Evolutionary conservation across 805 yeast genomes (phyloP), one percentile per base, ranked within the genome.

Genomic region (Sungouiella thailandica): DNA sequence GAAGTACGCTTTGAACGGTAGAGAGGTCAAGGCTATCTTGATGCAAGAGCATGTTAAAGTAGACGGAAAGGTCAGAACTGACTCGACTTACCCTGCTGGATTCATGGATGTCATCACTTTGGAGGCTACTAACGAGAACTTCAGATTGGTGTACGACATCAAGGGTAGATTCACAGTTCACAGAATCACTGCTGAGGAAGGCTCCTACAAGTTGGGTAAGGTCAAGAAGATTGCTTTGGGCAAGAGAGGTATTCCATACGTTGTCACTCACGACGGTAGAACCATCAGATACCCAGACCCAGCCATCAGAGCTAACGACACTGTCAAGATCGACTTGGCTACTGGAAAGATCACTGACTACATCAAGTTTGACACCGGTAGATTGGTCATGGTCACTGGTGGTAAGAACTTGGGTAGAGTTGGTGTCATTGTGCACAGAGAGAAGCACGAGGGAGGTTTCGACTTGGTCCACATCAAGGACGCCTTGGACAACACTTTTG

Each of bases 271-370:
- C 82, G 98, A 90, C 67, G 97, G 98, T 74, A 89, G 98, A 82
- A 90, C 98, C 66, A 75, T 90, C 78, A 89, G 97, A 75, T 90
- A 89, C 86, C 97, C 97, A 71, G 97, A 90, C 68, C 98, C 98
- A 73, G 70, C 73, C 57, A 80, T 90, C 82, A 90, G 78, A 76
- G 88, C 87, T 63, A 89, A 93, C 80, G 98, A 90, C 77, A 85
- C 97, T 57, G 96, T 90, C 65, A 89, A 89, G 82, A 74, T 90
- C 65, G 96, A 90, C 74, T 77, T 90, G 62, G 95, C 90, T 57
- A 71, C 96, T 53, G 97, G 97, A 70, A 90, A 90, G 80, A 81
- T 88, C 67, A 70, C 83, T 41, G 89, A 85, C 53, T 85, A 71
- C 74, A 78, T 90, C 71, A 83, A 83, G 72, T 85, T 89, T 65